Conservation (phyloP, 148 eudicot genomes). For the Nyssa sinensis region DNA sequence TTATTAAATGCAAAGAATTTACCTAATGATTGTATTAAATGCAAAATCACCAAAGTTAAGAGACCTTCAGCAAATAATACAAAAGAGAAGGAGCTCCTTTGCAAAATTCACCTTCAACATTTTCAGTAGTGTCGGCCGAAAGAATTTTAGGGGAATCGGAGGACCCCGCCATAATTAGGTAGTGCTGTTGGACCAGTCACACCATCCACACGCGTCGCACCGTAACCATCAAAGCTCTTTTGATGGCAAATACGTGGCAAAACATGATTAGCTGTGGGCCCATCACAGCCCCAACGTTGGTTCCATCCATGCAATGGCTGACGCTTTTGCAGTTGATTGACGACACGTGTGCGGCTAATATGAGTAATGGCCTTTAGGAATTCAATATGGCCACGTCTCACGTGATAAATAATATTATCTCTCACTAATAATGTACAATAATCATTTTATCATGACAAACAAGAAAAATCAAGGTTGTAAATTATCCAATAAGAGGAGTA, state of each 20-base stretch:
- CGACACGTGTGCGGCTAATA: slow-evolving; percentile 31
- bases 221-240: not conserved
- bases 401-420: slow-evolving; percentile 17
- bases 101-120: not conserved
- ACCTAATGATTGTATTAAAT: not conserved
- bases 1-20: not conserved
- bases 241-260: slow-evolving; percentile 10
- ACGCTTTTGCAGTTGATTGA: not conserved
- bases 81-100: not conserved
- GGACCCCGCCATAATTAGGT: slow-evolving; percentile 18
- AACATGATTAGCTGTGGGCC: slow-evolving; percentile 9
- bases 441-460: not conserved
- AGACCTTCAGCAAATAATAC: not conserved
- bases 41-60: not conserved
- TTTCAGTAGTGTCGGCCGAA: slow-evolving; percentile 22
- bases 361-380: not conserved
- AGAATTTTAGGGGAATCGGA: not conserved
- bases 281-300: not conserved
- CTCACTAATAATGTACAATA: not conserved
- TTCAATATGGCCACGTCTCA: slow-evolving; percentile 25
- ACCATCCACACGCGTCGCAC: slow-evolving; percentile 27
- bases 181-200: slow-evolving; percentile 20
- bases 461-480: slow-evolving; percentile 4
- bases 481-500: slow-evolving; percentile 3
- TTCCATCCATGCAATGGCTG: slow-evolving; percentile 12